Base-by-base conservation (phyloP, 2,329 filamentous ascomycete genomes). In the Nemania sp. region DNA sequence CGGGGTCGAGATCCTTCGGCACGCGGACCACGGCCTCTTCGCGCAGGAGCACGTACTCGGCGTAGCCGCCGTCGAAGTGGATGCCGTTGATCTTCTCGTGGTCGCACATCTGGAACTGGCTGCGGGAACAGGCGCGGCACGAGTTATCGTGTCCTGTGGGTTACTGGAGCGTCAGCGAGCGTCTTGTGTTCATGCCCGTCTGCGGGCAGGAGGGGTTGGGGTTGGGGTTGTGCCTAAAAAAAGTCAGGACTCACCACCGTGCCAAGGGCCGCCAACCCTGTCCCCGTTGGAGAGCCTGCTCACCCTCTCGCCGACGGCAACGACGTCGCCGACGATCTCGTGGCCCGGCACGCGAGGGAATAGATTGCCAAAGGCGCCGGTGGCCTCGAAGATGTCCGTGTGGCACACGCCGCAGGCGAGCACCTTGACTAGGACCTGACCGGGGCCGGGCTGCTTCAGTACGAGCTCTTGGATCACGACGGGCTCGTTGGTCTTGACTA, bases 361-460 rank as follows among this genome's bases (percentile, higher is more conserved):
- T 18, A 80, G 68, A 45, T 83, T 80, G 11, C 83, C 84, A 45
- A 88, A 76, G 4, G 74, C 68, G 21, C 85, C 85, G 2, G 69
- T 48, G 51, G 80, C 77, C 1, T 83, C 74, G 54, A 73, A 75
- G 18, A 75, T 62, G 67, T 92, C 90, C 0, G 82, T 83, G 72
- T 87, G 87, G 74, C 90, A 92, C 50, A 93, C 83, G 45, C 90
- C 90, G 67, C 87, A 90, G 5, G 89, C 89, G 9, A 87, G 77
- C 2, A 91, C 83, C 72, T 91, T 91, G 73, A 91, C 81, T 25
- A 92, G 81, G 2, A 92, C 77, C 68, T 91, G 79, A 17, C 83
- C 81, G 0, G 78, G 71, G 6, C 79, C 75, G 1, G 88, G 88
- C 35, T 78, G 71, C 60, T 82, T 78, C 42, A 92, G 78, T 17